Evolutionary conservation across 1,284 basidiomycete genomes (phyloP).

Genomic region (Ganoderma boninense): DNA sequence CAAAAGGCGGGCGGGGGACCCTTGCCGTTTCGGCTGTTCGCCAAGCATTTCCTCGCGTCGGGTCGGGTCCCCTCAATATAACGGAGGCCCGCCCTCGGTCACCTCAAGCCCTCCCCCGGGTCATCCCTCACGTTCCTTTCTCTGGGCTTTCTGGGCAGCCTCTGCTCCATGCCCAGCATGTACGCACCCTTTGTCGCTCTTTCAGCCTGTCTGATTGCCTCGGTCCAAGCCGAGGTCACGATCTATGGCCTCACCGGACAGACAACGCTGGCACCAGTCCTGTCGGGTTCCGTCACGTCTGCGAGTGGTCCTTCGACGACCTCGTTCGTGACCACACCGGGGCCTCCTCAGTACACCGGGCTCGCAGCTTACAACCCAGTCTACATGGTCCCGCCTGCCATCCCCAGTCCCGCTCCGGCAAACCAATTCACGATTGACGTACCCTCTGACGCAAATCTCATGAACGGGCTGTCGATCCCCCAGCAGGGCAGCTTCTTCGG

Average conservation of each 20-base stretch:
- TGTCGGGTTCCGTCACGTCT: not conserved
- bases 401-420: slow-evolving; percentile 31
- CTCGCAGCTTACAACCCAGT: slow-evolving; percentile 29
- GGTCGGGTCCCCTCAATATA: not conserved
- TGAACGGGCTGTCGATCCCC: slow-evolving; percentile 54
- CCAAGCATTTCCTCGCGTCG: not conserved
- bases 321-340: slow-evolving; percentile 13
- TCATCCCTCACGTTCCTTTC: slow-evolving; percentile 1
- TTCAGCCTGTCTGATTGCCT: slow-evolving; percentile 4
- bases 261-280: slow-evolving; percentile 11
- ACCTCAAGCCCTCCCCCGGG: not conserved
- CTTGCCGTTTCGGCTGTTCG: not conserved
- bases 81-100: not conserved
- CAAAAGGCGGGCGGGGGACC: not conserved
- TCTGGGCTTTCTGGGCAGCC: slow-evolving; percentile 7
- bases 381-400: slow-evolving; percentile 28
- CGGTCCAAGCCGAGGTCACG: slow-evolving; percentile 14
- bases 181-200: slow-evolving; percentile 5
- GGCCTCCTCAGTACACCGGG: slow-evolving; percentile 18
- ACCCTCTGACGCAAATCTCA: slow-evolving; percentile 17
- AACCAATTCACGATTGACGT: slow-evolving; percentile 29
- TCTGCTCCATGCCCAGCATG: slow-evolving; percentile 16
- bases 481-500: slow-evolving; percentile 72
- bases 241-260: slow-evolving; percentile 19
- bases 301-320: slow-evolving; percentile 11